A percentile compares a stretch with the other conserved stretches of the same genome.
Evolutionary conservation across 2,329 filamentous ascomycete species (phyloP).

Genomic region (Aureobasidium namibiae): DNA sequence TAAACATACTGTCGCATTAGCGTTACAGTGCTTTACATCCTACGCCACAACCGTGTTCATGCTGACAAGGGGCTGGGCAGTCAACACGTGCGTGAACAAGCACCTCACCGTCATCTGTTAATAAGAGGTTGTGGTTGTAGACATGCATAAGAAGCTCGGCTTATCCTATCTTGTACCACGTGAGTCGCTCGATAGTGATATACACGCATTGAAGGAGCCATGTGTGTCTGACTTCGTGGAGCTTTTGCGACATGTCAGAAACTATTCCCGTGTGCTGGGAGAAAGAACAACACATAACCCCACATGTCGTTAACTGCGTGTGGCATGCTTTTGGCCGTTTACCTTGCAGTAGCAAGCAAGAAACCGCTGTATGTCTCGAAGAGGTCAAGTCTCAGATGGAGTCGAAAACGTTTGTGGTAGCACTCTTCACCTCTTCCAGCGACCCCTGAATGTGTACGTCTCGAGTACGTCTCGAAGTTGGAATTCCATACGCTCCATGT

Average conservation of each 20-base stretch:
- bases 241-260: neutral
- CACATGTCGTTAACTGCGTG: neutral
- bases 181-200: neutral
- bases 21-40: conserved; percentile 7
- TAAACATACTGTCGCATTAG: neutral
- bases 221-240: neutral
- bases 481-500: too few species aligned
- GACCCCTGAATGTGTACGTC: neutral
- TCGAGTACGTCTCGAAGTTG: neutral
- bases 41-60: neutral
- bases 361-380: neutral
- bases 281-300: neutral
- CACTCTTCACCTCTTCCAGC: neutral
- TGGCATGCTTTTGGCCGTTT: neutral
- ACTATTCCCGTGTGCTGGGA: neutral
- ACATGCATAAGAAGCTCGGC: neutral
- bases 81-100: conserved; percentile 1
- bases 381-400: neutral
- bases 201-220: neutral
- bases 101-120: neutral
- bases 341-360: neutral
- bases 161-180: neutral
- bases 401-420: neutral
- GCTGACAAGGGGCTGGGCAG: conserved; percentile 1
- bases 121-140: neutral